Conservation (phyloP, 768 basidiomycete genomes). For the Tricholoma terreum region DNA sequence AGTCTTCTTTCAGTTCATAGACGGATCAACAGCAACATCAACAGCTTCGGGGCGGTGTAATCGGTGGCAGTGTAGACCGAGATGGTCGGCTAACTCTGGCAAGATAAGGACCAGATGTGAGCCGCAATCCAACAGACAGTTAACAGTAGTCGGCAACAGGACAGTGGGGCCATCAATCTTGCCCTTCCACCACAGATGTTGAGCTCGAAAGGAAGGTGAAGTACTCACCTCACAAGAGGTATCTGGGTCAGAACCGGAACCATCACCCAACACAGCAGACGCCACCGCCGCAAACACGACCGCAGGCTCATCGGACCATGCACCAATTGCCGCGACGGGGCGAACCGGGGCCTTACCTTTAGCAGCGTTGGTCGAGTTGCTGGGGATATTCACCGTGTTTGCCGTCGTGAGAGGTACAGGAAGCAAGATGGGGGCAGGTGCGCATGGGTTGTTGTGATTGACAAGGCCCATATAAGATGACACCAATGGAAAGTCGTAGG, state of each 20-base stretch:
- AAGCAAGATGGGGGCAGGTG: neutral
- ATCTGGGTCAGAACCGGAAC: neutral
- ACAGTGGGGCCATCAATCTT: neutral
- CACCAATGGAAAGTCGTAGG: neutral
- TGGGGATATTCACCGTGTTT: neutral
- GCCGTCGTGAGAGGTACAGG: neutral
- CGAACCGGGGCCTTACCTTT: neutral
- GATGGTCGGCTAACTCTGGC: constrained; percentile 14
- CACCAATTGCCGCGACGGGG: neutral
- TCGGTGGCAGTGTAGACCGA: neutral
- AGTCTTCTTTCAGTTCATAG: neutral
- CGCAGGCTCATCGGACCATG: neutral
- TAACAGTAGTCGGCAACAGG: neutral
- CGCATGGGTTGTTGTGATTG: neutral
- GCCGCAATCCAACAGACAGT: constrained; percentile 27
- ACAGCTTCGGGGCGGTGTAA: constrained; percentile 6
- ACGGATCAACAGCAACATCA: constrained; percentile 2
- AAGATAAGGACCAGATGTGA: constrained; percentile 31
- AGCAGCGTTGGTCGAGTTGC: neutral
- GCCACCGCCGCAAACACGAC: neutral
- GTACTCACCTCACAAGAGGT: neutral
- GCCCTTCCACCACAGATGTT: neutral
- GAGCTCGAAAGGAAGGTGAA: neutral
- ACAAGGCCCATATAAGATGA: neutral
- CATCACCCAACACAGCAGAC: neutral